Conservation (phyloP, 768 basidiomycete genomes). For the Calocybe gangraenosa region DNA sequence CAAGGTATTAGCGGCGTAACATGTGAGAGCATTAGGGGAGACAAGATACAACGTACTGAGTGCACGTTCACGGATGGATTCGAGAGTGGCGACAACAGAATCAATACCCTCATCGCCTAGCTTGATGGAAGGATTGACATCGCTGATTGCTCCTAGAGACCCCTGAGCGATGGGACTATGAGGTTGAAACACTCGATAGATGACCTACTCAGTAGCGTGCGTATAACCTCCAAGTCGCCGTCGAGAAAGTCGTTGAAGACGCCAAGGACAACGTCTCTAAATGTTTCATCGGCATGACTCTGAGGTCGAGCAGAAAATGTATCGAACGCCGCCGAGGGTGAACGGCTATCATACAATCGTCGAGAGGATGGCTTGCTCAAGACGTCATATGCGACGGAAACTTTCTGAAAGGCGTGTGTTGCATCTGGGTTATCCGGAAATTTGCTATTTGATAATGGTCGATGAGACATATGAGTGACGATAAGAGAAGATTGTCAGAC, state of each 20-base stretch:
- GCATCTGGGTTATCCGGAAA: slow-evolving; percentile 74
- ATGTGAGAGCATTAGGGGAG: not conserved
- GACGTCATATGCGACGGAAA: slow-evolving; percentile 79
- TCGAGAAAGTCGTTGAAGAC: slow-evolving; percentile 82
- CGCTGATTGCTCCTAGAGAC: slow-evolving; percentile 63
- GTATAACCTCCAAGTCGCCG: slow-evolving; percentile 83
- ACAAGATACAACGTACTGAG: slow-evolving; percentile 46
- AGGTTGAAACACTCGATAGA: slow-evolving; percentile 1
- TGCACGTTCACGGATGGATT: slow-evolving; percentile 68
- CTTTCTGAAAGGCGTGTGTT: slow-evolving; percentile 82
- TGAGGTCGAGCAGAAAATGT: slow-evolving; percentile 50
- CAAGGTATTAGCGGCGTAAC: slow-evolving; percentile 8
- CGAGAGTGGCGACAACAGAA: slow-evolving; percentile 64
- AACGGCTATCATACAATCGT: slow-evolving; percentile 62
- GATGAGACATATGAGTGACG: slow-evolving; percentile 10
- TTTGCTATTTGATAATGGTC: slow-evolving; percentile 49
- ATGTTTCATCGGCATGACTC: slow-evolving; percentile 72
- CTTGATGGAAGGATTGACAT: slow-evolving; percentile 73
- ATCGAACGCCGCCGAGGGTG: slow-evolving; percentile 42
- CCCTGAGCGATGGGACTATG: not conserved
- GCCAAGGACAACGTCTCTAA: slow-evolving; percentile 66
- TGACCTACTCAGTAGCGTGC: slow-evolving; percentile 66
- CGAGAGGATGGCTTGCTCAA: slow-evolving; percentile 70
- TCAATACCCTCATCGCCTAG: slow-evolving; percentile 79
- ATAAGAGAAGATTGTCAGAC: slow-evolving; percentile 23